Evolutionary conservation across 352 stramenopile genomes (phyloP), one percentile per base, ranked within the genome.

Genomic region (Ophiocytium majus): DNA sequence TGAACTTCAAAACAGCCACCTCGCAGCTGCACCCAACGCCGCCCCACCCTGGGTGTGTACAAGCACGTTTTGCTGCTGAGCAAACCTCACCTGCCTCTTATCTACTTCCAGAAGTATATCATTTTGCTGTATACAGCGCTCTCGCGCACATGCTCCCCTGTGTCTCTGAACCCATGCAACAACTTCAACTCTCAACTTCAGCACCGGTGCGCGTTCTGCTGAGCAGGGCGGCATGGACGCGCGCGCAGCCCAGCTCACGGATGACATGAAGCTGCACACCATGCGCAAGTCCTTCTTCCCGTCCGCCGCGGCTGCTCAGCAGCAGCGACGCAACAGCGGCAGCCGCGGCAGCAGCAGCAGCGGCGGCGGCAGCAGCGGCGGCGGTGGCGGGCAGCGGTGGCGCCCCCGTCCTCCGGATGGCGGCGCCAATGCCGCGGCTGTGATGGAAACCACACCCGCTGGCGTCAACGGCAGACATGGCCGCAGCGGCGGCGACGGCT

Each of bases 271-370:
- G 17, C 5, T 76, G 5, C 64, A 76, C 5, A 76, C 64, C 31
- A 76, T 76, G 64, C 5, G 64, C 64, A 76, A 76, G 64, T 10
- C 31, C 64, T 76, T 76, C 64, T 37, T 76, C 31, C 64, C 64
- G 34, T 5, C 64, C 31, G 64, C 64, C 5, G 34, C 34, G 34
- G 64, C 43, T 5, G 43, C 43, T 5, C 43, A 14, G 43, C 43
- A 14, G 43, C 43, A 14, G 43, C 43, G n/a, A n/a, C n/a, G n/a
- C n/a, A n/a, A n/a, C n/a, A n/a, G n/a, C n/a, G n/a, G n/a, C n/a
- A n/a, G n/a, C n/a, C n/a, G n/a, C n/a, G n/a, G n/a, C n/a, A n/a
- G n/a, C n/a, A n/a, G n/a, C n/a, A n/a, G n/a, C n/a, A n/a, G n/a
- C n/a, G n/a, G n/a, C n/a, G n/a, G n/a, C n/a, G n/a, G n/a, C n/a